A percentile compares a stretch with the other conserved stretches of the same genome.
Evolutionary conservation across 371 early-diverging fungal species (phyloP).

Genomic region (Mucor plumbeus): DNA sequence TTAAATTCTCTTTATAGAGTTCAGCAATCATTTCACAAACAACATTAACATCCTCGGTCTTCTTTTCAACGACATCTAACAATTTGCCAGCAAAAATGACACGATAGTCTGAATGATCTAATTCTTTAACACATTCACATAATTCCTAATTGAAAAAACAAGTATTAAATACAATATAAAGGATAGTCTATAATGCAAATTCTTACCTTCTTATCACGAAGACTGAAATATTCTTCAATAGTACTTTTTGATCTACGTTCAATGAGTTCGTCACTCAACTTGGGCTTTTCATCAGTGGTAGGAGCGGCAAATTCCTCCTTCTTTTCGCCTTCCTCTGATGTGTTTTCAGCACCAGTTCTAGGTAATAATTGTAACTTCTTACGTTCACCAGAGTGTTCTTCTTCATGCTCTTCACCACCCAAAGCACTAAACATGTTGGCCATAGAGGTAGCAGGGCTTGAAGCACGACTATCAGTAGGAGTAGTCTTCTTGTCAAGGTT

Average conservation of each 20-base stretch:
- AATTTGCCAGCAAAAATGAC: conserved; percentile 53
- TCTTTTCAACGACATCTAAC: conserved; percentile 56
- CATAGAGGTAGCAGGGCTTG: conserved; percentile 40
- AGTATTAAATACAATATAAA: no score
- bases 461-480: conserved; percentile 27
- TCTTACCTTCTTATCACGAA: conserved; percentile 58
- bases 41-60: conserved; percentile 61
- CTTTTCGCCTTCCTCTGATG: conserved; percentile 18
- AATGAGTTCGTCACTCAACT: conserved; percentile 62
- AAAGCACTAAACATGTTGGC: conserved; percentile 67
- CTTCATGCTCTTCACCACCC: conserved; percentile 53
- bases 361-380: conserved; percentile 52
- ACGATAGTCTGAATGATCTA: conserved; percentile 60
- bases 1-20: conserved; percentile 45
- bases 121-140: conserved; percentile 74
- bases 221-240: conserved; percentile 70
- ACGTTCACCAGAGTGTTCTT: conserved; percentile 42
- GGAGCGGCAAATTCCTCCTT: conserved; percentile 15
- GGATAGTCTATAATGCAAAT: not conserved
- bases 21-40: conserved; percentile 61
- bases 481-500: conserved; percentile 40
- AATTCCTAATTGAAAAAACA: conserved; percentile 40
- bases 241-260: conserved; percentile 69
- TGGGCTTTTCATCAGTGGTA: conserved; percentile 38
- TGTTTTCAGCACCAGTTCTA: conserved; percentile 28